These are phyloP conservation scores for Penicillium flavigenum DNA, from an alignment of 495 filamentous ascomycete species.

Conservation along the genomic window DNA sequence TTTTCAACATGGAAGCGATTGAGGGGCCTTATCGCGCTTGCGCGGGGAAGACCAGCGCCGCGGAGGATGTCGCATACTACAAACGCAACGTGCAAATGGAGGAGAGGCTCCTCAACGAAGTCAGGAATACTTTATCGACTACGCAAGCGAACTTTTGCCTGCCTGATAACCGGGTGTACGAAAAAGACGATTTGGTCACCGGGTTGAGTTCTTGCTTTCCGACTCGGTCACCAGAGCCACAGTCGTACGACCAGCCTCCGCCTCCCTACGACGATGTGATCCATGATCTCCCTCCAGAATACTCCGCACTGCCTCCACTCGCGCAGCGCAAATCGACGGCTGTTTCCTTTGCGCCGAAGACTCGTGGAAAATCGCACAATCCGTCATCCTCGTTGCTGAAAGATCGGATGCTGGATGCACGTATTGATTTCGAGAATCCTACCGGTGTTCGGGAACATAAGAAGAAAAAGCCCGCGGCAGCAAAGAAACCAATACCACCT, in stretches of 20 bases:
- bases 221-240: slow-evolving; percentile 12
- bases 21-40: slow-evolving; percentile 5
- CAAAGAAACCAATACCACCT: slow-evolving; percentile 34
- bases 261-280: slow-evolving; percentile 47
- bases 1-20: slow-evolving; percentile 20
- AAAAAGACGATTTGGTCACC: slow-evolving; percentile 12
- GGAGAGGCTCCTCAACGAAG: slow-evolving; percentile 16
- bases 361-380: slow-evolving; percentile 34
- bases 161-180: background rate
- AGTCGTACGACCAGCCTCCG: slow-evolving; percentile 33
- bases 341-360: slow-evolving; percentile 17
- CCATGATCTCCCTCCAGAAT: slow-evolving; percentile 45
- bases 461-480: slow-evolving; percentile 40
- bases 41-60: background rate
- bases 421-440: slow-evolving; percentile 54
- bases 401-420: slow-evolving; percentile 30
- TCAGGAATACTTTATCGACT: slow-evolving; percentile 15
- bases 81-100: slow-evolving; percentile 5
- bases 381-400: slow-evolving; percentile 37
- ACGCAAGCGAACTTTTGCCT: background rate
- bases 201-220: slow-evolving; percentile 19
- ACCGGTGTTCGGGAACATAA: slow-evolving; percentile 50
- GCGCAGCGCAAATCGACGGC: slow-evolving; percentile 25
- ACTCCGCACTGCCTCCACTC: slow-evolving; percentile 32
- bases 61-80: slow-evolving; percentile 7